Evolutionary conservation across 768 basidiomycete species (phyloP).

Genomic region (Boletus speciosus): DNA sequence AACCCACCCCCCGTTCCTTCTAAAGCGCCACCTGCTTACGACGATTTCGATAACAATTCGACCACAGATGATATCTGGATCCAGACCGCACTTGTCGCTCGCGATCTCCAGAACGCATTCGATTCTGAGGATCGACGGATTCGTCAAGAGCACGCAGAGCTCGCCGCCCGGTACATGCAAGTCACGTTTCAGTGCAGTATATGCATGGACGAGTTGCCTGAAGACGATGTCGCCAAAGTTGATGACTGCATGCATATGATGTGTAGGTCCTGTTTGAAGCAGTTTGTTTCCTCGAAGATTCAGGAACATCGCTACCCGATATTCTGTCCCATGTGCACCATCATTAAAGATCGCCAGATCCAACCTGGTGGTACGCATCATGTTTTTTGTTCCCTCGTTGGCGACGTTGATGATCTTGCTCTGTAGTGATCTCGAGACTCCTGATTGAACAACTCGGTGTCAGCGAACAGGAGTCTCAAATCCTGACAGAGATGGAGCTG

Average conservation of each 20-base stretch:
- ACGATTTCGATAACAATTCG: constrained; percentile 4
- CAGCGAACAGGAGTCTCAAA: constrained; percentile 37
- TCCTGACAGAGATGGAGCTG: constrained; percentile 48
- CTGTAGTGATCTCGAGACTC: constrained; percentile 37
- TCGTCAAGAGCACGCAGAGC: constrained; percentile 31
- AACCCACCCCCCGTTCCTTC: constrained; percentile 25
- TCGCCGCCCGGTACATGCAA: constrained; percentile 28
- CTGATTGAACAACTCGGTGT: constrained; percentile 47
- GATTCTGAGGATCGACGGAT: constrained; percentile 42
- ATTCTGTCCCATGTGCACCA: constrained; percentile 54
- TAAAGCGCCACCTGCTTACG: constrained; percentile 4
- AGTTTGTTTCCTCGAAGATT: constrained; percentile 43
- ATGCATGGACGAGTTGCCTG: constrained; percentile 49
- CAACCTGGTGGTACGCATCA: constrained; percentile 33
- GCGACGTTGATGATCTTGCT: background rate
- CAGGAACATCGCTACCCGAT: constrained; percentile 56
- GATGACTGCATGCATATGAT: constrained; percentile 48
- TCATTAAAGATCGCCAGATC: constrained; percentile 19
- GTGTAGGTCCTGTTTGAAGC: constrained; percentile 51
- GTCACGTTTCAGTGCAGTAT: constrained; percentile 50
- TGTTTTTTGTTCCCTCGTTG: background rate
- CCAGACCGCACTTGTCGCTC: constrained; percentile 19
- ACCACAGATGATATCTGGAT: background rate
- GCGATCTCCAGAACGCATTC: constrained; percentile 34
- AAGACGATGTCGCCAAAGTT: constrained; percentile 41